Evolutionary conservation across 164 flowering plant species (phyloP), one percentile per base, ranked within the genome.

Genomic region (Sedum album): DNA sequence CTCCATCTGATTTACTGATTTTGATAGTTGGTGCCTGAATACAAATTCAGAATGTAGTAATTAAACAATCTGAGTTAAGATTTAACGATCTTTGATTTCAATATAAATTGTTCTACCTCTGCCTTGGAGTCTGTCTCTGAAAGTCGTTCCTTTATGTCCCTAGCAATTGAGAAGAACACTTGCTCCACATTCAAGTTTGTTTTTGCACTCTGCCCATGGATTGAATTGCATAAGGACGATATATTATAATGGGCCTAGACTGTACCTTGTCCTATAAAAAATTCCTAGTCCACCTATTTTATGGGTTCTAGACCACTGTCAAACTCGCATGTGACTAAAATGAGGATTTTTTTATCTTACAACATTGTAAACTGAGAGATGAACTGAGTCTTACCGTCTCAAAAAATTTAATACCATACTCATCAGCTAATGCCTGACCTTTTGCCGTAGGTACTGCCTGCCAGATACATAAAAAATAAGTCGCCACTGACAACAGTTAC

Each of bases 341-440:
- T 51, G 60, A 20, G 38, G 38, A 51, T 8, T 51, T 51, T 51
- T 20, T 51, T 51, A 51, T 23, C n/a, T 7, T 6, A 20, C 23
- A 6, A 18, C 38, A 17, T 18, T 31, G 36, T 26, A 15, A 30
- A 15, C 39, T 15, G 44, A 20, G 35, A 66, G 13, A 21, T 31
- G 5, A 33, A 48, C 28, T 18, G 33, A 61, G 41, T 72, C 82
- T 76, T 74, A 82, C 85, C 46, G 85, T 82, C 73, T 80, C 86
- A 69, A 82, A 82, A 72, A 80, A 80, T 73, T 79, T 79, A 74
- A 82, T 79, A 23, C 83, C 83, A 68, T 77, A 82, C 71, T 82
- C 86, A 67, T 80, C 86, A 15, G 86, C 86, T 68, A 82, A 76
- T 36, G 82, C 83, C 57, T 82, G 86, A 61, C 83, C 86, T 66